These are phyloP conservation scores for Phaeotremella fagi DNA, from an alignment of 768 basidiomycete species.

Conservation along the genomic window DNA sequence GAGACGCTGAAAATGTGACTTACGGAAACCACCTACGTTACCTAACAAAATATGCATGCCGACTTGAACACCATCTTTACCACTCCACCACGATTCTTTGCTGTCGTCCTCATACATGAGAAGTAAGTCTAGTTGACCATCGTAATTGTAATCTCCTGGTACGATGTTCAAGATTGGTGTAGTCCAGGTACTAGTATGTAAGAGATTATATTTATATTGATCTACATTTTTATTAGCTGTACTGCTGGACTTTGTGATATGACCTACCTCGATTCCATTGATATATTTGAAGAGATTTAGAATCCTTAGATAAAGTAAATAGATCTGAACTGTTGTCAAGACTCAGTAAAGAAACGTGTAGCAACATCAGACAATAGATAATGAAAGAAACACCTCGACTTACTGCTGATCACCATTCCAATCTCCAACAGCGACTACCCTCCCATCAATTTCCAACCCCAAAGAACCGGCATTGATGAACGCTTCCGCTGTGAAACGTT, in stretches of 20 bases:
- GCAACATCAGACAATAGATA: not conserved
- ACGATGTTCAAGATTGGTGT: constrained; percentile 69
- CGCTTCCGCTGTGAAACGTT: constrained; percentile 75
- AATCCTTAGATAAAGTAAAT: constrained; percentile 67
- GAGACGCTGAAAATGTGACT: not conserved
- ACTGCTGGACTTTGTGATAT: no score
- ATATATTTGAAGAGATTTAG: constrained; percentile 69
- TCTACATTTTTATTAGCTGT: constrained; percentile 2
- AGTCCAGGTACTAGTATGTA: constrained; percentile 23
- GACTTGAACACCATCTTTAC: constrained; percentile 48
- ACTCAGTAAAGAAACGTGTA: not conserved
- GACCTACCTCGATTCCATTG: constrained; percentile 55
- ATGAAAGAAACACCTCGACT: constrained; percentile 43
- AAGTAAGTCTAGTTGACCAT: constrained; percentile 82
- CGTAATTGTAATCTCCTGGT: constrained; percentile 88
- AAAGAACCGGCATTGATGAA: constrained; percentile 73
- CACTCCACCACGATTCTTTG: constrained; percentile 51
- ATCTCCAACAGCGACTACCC: constrained; percentile 86
- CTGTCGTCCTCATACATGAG: constrained; percentile 67
- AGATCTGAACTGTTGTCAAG: constrained; percentile 63
- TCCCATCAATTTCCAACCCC: constrained; percentile 63
- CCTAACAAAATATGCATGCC: constrained; percentile 70
- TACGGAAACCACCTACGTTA: constrained; percentile 43
- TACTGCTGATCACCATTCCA: constrained; percentile 95
- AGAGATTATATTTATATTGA: constrained; percentile 29